Evolutionary conservation across 2,329 filamentous ascomycete genomes (phyloP), one percentile per base, ranked within the genome.

Genomic region (Claviceps sp.): DNA sequence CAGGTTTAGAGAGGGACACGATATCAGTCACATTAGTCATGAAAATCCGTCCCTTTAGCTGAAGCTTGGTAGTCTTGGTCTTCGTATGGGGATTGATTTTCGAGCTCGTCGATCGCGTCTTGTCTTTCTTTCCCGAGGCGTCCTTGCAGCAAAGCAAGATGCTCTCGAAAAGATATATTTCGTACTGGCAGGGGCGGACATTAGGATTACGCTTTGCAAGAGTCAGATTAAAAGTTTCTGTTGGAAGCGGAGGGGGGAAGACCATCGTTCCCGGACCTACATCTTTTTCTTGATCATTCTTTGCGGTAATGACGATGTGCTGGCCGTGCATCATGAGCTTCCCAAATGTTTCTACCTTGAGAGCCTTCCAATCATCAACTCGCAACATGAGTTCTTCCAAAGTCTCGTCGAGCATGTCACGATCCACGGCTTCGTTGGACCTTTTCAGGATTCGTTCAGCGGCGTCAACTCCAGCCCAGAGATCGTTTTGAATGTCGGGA

Each of bases 21-120:
- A 95, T 84, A 66, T 96, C 88, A 40, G 90, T 97, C 51, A 98
- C 91, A 63, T 98, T 98, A 59, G 90, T 89, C 90, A 98, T 97
- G 71, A 96, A 97, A 61, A 98, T 98, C 49, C 93, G 82, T 40
- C 93, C 93, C 69, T 98, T 98, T 34, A 98, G 77, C 68, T 96
- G 90, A 55, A 97, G 75, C 68, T 91, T 95, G 43, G 85, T 85
- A 60, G 80, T 86, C 64, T 80, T 83, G 61, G 77, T 80, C 45
- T 71, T 85, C 60, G 80, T 86, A 64, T 80, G 83, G 61, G 77
- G 80, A 45, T 71, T 70, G 46, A 68, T 64, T 66, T 82, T 87
- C 53, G 80, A 76, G 6, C 68, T 71, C 2, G 71, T 71, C 0
- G 76, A 76, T 52, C 72, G 72, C 5, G 76, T 77, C 62, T 80